These are phyloP conservation scores for Bryopsis sp. DNA, from an alignment of 139 green algal species.

Conservation along the genomic window DNA sequence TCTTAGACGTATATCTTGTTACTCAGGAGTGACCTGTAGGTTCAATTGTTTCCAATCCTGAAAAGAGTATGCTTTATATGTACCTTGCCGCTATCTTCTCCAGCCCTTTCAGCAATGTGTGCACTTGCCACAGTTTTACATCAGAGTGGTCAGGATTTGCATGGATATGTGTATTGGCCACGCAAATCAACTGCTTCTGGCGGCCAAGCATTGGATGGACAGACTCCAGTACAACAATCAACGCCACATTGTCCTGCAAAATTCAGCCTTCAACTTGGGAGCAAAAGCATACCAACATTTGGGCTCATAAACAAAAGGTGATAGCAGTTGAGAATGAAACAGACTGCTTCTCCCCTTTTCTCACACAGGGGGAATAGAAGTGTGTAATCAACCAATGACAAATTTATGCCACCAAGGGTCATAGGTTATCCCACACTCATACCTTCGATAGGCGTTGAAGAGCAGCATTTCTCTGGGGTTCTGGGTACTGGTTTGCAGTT, in stretches of 20 bases:
- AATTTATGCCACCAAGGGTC: background rate
- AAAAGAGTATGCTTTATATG: too few relatives aligned
- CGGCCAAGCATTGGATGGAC: conserved; percentile 39
- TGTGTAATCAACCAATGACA: conserved; percentile 7
- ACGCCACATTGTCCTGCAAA: conserved; percentile 86
- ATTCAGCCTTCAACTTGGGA: background rate
- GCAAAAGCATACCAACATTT: too few relatives aligned
- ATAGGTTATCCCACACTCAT: background rate
- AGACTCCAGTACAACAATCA: conserved; percentile 94
- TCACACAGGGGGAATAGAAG: too few relatives aligned
- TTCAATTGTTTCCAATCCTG: too few relatives aligned
- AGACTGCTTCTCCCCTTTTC: too few relatives aligned
- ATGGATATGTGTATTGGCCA: conserved; percentile 99
- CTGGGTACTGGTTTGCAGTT: conserved; percentile 72
- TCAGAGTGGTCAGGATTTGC: conserved; percentile 94
- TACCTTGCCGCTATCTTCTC: conserved; percentile 93
- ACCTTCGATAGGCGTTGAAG: conserved; percentile 93
- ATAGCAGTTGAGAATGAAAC: too few relatives aligned
- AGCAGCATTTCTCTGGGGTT: conserved; percentile 85
- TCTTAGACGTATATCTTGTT: too few relatives aligned
- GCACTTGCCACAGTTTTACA: conserved; percentile 99
- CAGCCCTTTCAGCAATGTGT: conserved; percentile 97
- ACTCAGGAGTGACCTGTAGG: too few relatives aligned
- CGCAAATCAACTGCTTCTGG: conserved; percentile 82
- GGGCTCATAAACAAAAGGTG: too few relatives aligned